Conservation (phyloP, 345 rosid genomes). For the Euclidium syriacum region DNA sequence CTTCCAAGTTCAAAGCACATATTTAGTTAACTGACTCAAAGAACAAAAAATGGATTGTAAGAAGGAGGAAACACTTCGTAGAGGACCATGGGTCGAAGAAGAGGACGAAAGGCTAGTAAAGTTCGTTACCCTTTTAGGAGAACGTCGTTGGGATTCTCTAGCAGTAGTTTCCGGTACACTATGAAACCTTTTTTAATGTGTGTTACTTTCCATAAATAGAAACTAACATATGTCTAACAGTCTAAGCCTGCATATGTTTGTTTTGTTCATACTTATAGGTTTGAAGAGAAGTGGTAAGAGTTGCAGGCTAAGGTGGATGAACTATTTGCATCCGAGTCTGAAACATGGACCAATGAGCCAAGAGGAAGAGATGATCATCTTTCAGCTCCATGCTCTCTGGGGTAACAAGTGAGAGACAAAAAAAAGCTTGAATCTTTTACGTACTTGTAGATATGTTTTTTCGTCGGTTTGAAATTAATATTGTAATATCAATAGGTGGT, state of each 20-base stretch:
- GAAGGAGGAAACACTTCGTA: constrained; percentile 38
- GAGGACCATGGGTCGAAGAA: constrained; percentile 64
- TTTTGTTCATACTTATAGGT: constrained; percentile 32
- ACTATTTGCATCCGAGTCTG: constrained; percentile 56
- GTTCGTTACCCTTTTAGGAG: constrained; percentile 46
- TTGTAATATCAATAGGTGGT: constrained; percentile 42
- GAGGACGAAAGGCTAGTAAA: constrained; percentile 47
- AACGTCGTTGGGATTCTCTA: constrained; percentile 64
- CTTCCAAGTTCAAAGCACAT: constrained; percentile 3
- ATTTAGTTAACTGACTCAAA: not conserved
- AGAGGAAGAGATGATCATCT: constrained; percentile 54
- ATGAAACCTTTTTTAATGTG: not conserved
- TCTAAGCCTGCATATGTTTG: not conserved
- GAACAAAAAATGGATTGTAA: constrained; percentile 10
- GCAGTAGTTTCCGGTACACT: constrained; percentile 49
- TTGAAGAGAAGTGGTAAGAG: constrained; percentile 71
- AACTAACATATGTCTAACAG: not conserved
- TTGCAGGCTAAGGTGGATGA: constrained; percentile 71
- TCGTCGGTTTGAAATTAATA: not conserved
- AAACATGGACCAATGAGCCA: constrained; percentile 50
- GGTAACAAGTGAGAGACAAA: constrained; percentile 62
- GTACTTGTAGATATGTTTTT: not conserved
- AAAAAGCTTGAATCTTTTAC: not conserved
- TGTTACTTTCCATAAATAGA: not conserved
- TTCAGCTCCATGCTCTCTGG: constrained; percentile 54